Evolutionary conservation across 768 basidiomycete species (phyloP).

Genomic region (Hysterangium stoloniferum): DNA sequence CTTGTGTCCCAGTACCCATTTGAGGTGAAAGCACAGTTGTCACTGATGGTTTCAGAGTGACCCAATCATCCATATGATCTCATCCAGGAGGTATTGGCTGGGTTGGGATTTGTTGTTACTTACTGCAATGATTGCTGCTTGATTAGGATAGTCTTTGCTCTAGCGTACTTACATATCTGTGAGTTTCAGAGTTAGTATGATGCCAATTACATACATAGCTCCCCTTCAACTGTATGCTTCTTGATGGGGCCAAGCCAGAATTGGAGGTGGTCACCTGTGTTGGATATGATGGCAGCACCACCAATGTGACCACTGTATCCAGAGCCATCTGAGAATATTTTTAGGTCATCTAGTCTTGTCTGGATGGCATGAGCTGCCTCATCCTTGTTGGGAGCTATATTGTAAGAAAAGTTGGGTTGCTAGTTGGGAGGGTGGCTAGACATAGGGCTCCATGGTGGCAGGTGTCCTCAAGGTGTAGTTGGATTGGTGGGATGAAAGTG

Average conservation of each 20-base stretch:
- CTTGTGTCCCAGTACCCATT: too few relatives aligned
- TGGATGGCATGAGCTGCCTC: not conserved
- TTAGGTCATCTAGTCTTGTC: slow-evolving; percentile 14
- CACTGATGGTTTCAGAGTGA: too few relatives aligned
- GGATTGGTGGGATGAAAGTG: slow-evolving; percentile 10
- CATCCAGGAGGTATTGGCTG: too few relatives aligned
- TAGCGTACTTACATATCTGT: too few relatives aligned
- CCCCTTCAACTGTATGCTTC: not conserved
- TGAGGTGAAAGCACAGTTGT: too few relatives aligned
- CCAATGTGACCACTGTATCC: not conserved
- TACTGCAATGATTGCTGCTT: too few relatives aligned
- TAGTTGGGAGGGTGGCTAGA: slow-evolving; percentile 1
- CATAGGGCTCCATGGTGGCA: slow-evolving; percentile 10
- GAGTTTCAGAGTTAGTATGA: too few relatives aligned
- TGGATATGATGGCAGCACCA: not conserved
- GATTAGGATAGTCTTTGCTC: too few relatives aligned
- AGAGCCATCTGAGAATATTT: not conserved
- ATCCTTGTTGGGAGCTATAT: not conserved
- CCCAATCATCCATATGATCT: too few relatives aligned
- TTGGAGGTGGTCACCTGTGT: not conserved
- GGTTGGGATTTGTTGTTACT: too few relatives aligned
- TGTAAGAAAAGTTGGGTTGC: not conserved
- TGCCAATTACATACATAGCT: too few relatives aligned
- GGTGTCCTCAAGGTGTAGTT: not conserved
- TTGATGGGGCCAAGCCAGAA: not conserved